Conservation (phyloP, 495 filamentous ascomycete genomes). For the Penicillium lividum region DNA sequence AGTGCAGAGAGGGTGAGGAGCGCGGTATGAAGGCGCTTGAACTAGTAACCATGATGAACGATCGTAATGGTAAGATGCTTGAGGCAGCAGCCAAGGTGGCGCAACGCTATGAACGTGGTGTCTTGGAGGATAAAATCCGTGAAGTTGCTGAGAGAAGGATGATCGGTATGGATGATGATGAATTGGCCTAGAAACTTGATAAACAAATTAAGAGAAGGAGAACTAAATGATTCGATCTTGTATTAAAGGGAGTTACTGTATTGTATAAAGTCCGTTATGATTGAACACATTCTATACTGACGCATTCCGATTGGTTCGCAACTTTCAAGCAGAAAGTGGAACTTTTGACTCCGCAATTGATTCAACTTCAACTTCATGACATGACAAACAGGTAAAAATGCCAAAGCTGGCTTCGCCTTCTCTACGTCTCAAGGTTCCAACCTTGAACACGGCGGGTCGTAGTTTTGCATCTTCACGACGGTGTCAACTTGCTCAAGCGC, state of each 20-base stretch:
- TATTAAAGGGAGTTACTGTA: not conserved
- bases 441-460: constrained; percentile 14
- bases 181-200: constrained; percentile 36
- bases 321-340: constrained; percentile 12
- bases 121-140: constrained; percentile 84
- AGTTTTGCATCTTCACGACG: constrained; percentile 31
- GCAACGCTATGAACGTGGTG: constrained; percentile 68
- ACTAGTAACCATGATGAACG: constrained; percentile 73
- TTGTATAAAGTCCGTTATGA: not conserved
- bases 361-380: constrained; percentile 21
- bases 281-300: constrained; percentile 19
- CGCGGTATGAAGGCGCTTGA: constrained; percentile 93
- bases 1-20: constrained; percentile 91
- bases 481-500: constrained; percentile 32
- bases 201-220: not conserved
- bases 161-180: constrained; percentile 57
- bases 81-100: constrained; percentile 85
- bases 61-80: constrained; percentile 78
- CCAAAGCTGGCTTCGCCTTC: constrained; percentile 31
- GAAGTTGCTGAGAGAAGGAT: constrained; percentile 69
- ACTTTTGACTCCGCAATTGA: constrained; percentile 13
- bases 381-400: constrained; percentile 33
- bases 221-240: not conserved
- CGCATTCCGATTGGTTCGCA: constrained; percentile 23
- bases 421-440: constrained; percentile 12